Evolutionary conservation across 345 rosid species (phyloP).

Genomic region (Ailanthus altissimus): DNA sequence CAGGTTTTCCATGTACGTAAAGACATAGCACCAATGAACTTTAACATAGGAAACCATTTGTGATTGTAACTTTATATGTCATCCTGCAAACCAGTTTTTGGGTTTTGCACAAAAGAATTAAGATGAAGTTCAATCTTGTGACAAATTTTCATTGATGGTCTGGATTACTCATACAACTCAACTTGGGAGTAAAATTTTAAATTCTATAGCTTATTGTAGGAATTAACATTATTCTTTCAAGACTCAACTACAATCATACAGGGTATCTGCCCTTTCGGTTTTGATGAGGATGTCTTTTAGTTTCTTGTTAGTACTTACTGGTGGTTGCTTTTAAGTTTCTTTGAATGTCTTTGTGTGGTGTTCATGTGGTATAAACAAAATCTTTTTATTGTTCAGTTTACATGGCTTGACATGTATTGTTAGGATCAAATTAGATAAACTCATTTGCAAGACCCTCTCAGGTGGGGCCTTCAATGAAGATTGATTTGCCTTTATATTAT

Average conservation of each 20-base stretch:
- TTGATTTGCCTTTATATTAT: neutral
- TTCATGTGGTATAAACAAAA: neutral
- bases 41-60: neutral
- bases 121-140: neutral
- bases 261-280: neutral
- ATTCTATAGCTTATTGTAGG: neutral
- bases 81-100: neutral
- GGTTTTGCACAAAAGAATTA: neutral
- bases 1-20: neutral
- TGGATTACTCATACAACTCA: neutral
- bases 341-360: neutral
- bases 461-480: neutral
- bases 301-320: neutral
- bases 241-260: neutral
- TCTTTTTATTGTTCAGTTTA: neutral
- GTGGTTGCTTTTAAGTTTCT: neutral
- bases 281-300: neutral
- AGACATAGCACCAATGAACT: neutral
- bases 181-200: neutral
- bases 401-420: neutral
- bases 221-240: neutral
- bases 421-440: neutral
- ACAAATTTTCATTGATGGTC: neutral
- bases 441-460: neutral
- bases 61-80: neutral